Conservation (phyloP, 768 basidiomycete genomes). For the Heimioporus sp. region DNA sequence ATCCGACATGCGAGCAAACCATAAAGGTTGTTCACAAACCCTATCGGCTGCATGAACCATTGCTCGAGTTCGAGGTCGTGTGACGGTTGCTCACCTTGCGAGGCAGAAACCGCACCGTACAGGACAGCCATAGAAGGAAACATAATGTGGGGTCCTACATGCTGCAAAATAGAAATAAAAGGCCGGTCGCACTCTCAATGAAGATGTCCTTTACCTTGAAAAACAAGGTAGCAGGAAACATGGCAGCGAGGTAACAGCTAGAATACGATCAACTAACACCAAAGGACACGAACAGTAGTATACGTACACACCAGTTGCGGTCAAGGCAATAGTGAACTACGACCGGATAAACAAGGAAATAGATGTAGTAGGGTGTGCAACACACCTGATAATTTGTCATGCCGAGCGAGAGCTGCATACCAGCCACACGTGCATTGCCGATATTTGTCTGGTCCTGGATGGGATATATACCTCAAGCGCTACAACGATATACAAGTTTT, state of each 20-base stretch:
- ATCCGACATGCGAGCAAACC: constrained; percentile 51
- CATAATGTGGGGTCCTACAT: constrained; percentile 50
- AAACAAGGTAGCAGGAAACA: constrained; percentile 59
- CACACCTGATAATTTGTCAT: constrained; percentile 16
- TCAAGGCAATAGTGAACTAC: constrained; percentile 32
- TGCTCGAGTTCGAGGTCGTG: background rate
- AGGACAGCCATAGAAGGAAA: constrained; percentile 59
- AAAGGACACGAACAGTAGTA: background rate
- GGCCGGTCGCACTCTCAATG: background rate
- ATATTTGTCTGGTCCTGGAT: constrained; percentile 27
- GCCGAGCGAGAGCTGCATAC: constrained; percentile 47
- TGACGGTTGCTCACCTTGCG: constrained; percentile 44
- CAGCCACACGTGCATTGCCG: constrained; percentile 56
- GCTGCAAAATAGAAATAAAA: constrained; percentile 10
- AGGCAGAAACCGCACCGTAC: constrained; percentile 63
- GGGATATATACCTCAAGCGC: constrained; percentile 8
- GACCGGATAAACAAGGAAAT: background rate
- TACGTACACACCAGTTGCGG: constrained; percentile 19
- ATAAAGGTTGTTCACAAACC: constrained; percentile 45
- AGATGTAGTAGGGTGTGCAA: background rate
- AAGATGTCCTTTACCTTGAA: constrained; percentile 36
- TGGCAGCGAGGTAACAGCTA: constrained; percentile 52
- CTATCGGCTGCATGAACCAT: constrained; percentile 20
- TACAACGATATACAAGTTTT: too few relatives aligned
- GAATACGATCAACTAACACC: background rate